phyloP scores from a whole-genome alignment of 306 rosid genomes.

The Mimosa pudica region DNA sequence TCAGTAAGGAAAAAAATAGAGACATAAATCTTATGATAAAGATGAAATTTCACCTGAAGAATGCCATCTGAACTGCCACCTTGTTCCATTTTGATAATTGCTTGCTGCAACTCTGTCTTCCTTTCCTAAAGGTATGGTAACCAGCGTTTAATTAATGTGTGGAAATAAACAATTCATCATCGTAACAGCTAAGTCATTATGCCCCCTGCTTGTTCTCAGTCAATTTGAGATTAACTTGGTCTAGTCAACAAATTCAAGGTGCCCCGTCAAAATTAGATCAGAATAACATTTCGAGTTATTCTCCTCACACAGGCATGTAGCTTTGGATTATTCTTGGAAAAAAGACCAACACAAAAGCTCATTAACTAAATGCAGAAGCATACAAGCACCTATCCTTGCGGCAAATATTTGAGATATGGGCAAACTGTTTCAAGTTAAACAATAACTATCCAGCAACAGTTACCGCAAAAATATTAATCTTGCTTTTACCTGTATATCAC shows the following conservation, averaged over 20 bases:
- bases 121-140: conserved; percentile 60
- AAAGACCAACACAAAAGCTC: conserved; percentile 3
- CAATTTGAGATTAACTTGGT: neutral
- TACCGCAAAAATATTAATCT: conserved; percentile 26
- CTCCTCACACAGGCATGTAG: neutral
- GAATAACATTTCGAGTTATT: neutral
- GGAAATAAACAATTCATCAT: conserved; percentile 28
- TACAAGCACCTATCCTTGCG: neutral
- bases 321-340: neutral
- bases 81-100: conserved; percentile 84
- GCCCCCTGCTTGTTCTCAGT: neutral
- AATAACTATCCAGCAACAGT: conserved; percentile 18
- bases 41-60: conserved; percentile 73
- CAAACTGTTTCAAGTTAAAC: conserved; percentile 24
- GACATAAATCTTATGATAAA: conserved; percentile 26
- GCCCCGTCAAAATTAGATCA: neutral
- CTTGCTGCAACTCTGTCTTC: conserved; percentile 86
- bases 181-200: conserved; percentile 14
- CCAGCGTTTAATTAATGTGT: conserved; percentile 30
- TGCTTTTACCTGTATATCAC: conserved; percentile 80
- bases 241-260: neutral
- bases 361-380: neutral
- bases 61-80: conserved; percentile 99
- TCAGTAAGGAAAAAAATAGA: conserved; percentile 38
- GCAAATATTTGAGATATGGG: conserved; percentile 13